Conservation (phyloP, 208 protist genomes). For the Trypanosoma platydactyli region DNA sequence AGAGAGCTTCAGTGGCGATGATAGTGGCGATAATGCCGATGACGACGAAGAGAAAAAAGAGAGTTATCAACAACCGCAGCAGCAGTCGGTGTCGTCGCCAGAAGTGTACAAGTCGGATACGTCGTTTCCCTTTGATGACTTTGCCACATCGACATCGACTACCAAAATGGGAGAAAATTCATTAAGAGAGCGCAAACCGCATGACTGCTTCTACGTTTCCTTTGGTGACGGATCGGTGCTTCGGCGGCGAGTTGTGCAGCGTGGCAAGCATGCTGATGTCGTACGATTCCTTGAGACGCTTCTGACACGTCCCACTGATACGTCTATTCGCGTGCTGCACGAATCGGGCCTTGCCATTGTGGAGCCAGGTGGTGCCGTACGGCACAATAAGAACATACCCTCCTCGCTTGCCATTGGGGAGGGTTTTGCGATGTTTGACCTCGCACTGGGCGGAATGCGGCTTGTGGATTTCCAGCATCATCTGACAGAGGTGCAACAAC, state of each 20-base stretch:
- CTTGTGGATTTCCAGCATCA: conserved; percentile 75
- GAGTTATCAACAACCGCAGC: neutral
- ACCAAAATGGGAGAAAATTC: neutral
- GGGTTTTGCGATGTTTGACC: conserved; percentile 80
- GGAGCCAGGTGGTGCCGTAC: conserved; percentile 65
- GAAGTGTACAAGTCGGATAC: neutral
- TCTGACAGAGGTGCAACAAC: conserved; percentile 56
- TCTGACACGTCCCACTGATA: conserved; percentile 50
- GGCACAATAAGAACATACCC: conserved; percentile 30
- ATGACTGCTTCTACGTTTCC: conserved; percentile 52
- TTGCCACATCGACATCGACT: neutral
- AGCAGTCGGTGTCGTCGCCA: neutral
- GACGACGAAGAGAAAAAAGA: neutral
- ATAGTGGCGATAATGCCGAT: neutral
- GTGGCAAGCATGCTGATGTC: conserved; percentile 11
- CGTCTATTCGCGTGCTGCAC: conserved; percentile 71
- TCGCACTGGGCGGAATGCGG: conserved; percentile 69
- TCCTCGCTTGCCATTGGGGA: conserved; percentile 65
- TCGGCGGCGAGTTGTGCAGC: conserved; percentile 37
- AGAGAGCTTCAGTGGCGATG: too few relatives aligned
- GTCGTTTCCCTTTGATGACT: neutral
- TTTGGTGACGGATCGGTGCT: conserved; percentile 80
- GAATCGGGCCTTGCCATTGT: conserved; percentile 54
- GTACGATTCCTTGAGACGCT: conserved; percentile 58
- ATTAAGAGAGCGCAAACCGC: neutral